Percentiles rank a stretch among this genome's conserved stretches.
phyloP scores from a whole-genome alignment of 1,284 basidiomycete genomes.

The Sporisorium scitamineum region DNA sequence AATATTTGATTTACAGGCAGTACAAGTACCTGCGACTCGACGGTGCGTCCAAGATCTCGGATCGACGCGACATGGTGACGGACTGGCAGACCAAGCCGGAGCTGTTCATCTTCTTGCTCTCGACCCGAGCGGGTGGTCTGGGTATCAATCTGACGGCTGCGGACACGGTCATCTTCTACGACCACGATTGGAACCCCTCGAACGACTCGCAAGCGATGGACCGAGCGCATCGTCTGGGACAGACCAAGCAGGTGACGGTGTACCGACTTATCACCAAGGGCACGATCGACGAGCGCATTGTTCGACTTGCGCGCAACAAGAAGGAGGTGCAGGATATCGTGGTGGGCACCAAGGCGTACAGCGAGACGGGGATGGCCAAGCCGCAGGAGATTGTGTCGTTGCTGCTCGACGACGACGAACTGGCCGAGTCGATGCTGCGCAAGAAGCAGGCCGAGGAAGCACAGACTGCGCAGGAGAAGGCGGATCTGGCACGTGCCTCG shows the following conservation, averaged over 20 bases:
- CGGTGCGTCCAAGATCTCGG: slow-evolving; percentile 93
- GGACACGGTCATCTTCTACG: slow-evolving; percentile 93
- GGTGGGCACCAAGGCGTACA: slow-evolving; percentile 89
- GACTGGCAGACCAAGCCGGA: slow-evolving; percentile 96
- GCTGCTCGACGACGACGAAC: slow-evolving; percentile 89
- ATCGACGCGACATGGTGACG: slow-evolving; percentile 98
- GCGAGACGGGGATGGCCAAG: slow-evolving; percentile 77
- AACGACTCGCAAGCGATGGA: slow-evolving; percentile 99
- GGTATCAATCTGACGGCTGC: slow-evolving; percentile 99
- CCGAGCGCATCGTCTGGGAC: slow-evolving; percentile 96
- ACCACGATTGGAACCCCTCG: slow-evolving; percentile 95
- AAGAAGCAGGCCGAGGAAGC: slow-evolving; percentile 68
- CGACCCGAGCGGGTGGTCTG: slow-evolving; percentile 94
- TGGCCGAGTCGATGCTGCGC: slow-evolving; percentile 68
- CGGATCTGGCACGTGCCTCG: slow-evolving; percentile 64
- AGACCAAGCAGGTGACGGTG: slow-evolving; percentile 98
- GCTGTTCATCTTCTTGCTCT: slow-evolving; percentile 75
- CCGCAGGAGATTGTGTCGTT: slow-evolving; percentile 97
- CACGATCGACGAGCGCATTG: slow-evolving; percentile 98
- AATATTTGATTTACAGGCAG: slow-evolving; percentile 96
- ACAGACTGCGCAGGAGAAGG: slow-evolving; percentile 64
- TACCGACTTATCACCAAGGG: slow-evolving; percentile 96
- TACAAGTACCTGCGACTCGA: slow-evolving; percentile 97
- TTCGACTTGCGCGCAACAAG: slow-evolving; percentile 73
- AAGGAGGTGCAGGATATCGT: slow-evolving; percentile 87